Evolutionary conservation across 176 grass and related monocot genomes (phyloP).

Genomic region (Carex pumila): DNA sequence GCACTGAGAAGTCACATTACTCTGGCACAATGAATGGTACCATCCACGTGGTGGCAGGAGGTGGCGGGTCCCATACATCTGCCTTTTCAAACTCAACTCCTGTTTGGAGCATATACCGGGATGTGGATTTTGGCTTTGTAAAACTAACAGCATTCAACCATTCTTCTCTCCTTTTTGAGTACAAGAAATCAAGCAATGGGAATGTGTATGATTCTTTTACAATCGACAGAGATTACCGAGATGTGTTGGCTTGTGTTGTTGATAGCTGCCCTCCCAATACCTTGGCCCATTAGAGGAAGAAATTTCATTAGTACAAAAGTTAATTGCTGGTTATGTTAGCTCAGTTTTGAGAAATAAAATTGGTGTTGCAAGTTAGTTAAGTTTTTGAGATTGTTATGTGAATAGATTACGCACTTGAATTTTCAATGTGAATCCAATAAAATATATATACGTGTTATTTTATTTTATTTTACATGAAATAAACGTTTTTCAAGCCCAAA

Average conservation of each 20-base stretch:
- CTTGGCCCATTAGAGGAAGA: conserved; percentile 37
- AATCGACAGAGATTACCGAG: conserved; percentile 56
- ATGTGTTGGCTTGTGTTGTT: conserved; percentile 65
- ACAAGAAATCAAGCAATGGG: conserved; percentile 50
- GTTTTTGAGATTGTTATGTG: background rate
- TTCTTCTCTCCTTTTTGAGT: conserved; percentile 58
- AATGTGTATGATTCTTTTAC: conserved; percentile 74
- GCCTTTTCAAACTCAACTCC: conserved; percentile 40
- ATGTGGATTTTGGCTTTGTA: conserved; percentile 63
- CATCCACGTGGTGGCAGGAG: conserved; percentile 62
- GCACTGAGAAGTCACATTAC: conserved; percentile 33
- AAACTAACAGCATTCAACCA: conserved; percentile 82
- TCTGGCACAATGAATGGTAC: conserved; percentile 57
- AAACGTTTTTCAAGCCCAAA: background rate
- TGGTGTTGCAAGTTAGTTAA: background rate
- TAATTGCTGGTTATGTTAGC: background rate
- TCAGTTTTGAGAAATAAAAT: background rate
- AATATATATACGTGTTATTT: background rate
- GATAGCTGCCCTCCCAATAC: conserved; percentile 67
- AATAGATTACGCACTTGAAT: background rate
- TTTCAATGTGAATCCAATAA: background rate
- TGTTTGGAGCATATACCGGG: conserved; percentile 65
- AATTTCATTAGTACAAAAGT: background rate
- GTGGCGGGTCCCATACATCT: conserved; percentile 61
- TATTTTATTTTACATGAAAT: background rate